These are phyloP conservation scores for Linum tenue DNA, from an alignment of 345 rosid species.

Conservation along the genomic window DNA sequence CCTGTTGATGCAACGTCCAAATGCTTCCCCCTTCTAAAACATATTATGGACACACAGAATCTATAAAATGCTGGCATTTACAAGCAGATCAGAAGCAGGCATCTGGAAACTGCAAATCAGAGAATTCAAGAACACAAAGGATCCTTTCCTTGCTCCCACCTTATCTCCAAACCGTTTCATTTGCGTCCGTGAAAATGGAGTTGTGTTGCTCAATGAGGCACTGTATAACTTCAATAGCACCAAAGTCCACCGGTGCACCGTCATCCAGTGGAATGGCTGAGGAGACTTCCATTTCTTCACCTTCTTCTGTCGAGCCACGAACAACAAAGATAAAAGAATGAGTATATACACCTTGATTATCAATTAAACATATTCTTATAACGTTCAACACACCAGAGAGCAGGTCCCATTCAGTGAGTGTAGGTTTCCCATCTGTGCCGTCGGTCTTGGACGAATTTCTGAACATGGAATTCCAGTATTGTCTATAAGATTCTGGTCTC, in stretches of 20 bases:
- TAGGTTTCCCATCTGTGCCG: conserved; percentile 29
- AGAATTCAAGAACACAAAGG: no score
- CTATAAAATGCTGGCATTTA: no score
- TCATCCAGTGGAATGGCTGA: conserved; percentile 77
- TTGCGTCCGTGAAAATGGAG: conserved; percentile 74
- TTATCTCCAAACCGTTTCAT: conserved; percentile 63
- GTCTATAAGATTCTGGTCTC: conserved; percentile 53
- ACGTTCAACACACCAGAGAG: conserved; percentile 49
- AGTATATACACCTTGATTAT: not conserved
- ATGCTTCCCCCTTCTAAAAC: no score
- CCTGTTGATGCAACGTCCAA: no score
- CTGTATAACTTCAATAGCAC: conserved; percentile 74
- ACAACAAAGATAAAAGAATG: not conserved
- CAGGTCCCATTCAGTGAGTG: conserved; percentile 67
- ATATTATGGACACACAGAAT: no score
- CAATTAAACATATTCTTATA: not conserved
- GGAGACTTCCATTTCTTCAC: conserved; percentile 53
- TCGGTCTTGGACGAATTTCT: conserved; percentile 43
- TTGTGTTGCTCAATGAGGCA: conserved; percentile 88
- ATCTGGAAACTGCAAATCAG: no score
- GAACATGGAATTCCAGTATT: conserved; percentile 56
- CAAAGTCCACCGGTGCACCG: conserved; percentile 51
- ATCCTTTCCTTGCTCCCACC: no score
- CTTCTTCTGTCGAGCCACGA: conserved; percentile 51
- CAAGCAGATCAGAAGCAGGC: no score